Base-by-base conservation (phyloP, 495 filamentous ascomycete genomes). In the Xylaria telfairii region DNA sequence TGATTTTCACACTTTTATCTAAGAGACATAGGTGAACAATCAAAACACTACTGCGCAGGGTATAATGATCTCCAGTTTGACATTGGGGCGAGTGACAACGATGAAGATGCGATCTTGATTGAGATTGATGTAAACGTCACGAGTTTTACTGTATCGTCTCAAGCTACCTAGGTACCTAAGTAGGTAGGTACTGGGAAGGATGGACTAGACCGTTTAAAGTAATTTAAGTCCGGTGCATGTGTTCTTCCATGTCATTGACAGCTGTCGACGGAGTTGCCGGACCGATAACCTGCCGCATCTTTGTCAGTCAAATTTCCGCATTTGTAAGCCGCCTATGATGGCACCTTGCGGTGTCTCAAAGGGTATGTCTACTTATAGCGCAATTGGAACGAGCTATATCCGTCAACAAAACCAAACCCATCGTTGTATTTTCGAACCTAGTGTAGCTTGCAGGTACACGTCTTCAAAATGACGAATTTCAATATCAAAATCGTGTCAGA, bases 401-500 rank as follows among this genome's bases (percentile, higher is more conserved):
- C 1, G 21, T 24, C 24, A 65, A 17, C 42, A 3, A 32, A 10
- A 37, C 24, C 15, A 30, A 39, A 64, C 34, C 2, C 8, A 10
- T 26, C 7, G 13, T 47, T n/a, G 0, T 3, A 65, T 51, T 42
- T 12, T 42, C 19, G 30, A 63, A 10, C 4, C 12, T 13, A 41
- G 21, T 6, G 2, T 44, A 12, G 0, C 28, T 37, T 37, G 4
- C 51, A 63, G 49, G 19, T 8, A 34, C 9, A 66, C 44, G 79
- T 32, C 47, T 75, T 71, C 71, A 83, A 63, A 73, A 94, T 95
- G 92, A 92, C 91, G 24, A 88, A 90, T 70, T 92, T 92, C 83
- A 85, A 86, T 61, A 91, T 94, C 78, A 87, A 91, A 37, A 89
- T 94, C 70, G 88, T 92, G 34, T 85, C 79, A 44, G 92, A 95